Evolutionary conservation across 129 eudicot genomes (phyloP).

Genomic region (Apium graveolens): DNA sequence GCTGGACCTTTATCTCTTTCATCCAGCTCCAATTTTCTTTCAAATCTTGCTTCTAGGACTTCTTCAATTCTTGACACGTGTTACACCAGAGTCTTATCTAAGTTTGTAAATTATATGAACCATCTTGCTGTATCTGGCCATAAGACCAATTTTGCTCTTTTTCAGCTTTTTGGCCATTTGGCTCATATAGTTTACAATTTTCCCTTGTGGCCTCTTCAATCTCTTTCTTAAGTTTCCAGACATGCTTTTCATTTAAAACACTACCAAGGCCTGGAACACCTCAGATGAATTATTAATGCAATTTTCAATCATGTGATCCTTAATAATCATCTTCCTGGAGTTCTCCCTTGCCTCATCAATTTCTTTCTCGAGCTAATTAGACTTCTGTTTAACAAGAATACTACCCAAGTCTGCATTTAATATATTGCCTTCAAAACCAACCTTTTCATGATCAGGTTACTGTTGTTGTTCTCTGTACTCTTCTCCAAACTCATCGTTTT

Average conservation of each 20-base stretch:
- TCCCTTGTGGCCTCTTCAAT: constrained; percentile 25
- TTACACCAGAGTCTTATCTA: constrained; percentile 59
- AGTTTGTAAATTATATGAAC: constrained; percentile 42
- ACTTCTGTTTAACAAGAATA: constrained; percentile 51
- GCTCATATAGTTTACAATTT: constrained; percentile 22
- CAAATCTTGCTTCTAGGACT: constrained; percentile 59
- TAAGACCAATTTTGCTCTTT: constrained; percentile 7
- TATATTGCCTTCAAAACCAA: background rate
- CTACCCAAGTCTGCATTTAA: constrained; percentile 41
- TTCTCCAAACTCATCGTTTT: constrained; percentile 12
- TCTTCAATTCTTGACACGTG: constrained; percentile 64
- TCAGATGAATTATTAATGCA: constrained; percentile 12
- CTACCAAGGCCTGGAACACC: constrained; percentile 21
- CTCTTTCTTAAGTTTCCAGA: constrained; percentile 6
- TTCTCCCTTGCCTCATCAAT: constrained; percentile 41
- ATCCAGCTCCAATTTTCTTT: constrained; percentile 10
- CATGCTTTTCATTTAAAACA: constrained; percentile 1
- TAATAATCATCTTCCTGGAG: constrained; percentile 1
- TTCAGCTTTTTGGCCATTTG: constrained; percentile 25
- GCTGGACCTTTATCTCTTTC: background rate
- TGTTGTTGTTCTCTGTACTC: background rate
- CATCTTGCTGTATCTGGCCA: constrained; percentile 25
- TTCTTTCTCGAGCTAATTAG: constrained; percentile 77
- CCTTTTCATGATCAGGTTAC: constrained; percentile 2
- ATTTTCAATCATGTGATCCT: constrained; percentile 15